Base-by-base conservation (phyloP, 306 rosid genomes). In the Lupinus albus region DNA sequence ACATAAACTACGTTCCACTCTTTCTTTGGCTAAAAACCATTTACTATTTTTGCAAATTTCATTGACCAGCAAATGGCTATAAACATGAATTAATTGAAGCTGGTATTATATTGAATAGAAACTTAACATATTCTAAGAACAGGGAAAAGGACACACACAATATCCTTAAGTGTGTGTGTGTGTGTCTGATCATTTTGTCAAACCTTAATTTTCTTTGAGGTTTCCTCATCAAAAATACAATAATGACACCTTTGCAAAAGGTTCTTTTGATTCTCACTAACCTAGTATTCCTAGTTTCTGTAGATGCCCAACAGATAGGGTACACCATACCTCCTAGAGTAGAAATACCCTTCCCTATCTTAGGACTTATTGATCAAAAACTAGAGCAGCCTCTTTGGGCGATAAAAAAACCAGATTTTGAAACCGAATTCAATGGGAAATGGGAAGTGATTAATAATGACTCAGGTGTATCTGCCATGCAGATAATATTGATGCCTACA, bases 381-480 rank as follows among this genome's bases (percentile, higher is more conserved):
- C 45, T 0, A 3, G 1, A 10, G 1, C 13, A 2, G n/a, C 47
- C 11, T 11, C 6, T 11, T 11, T 6, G 3, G 12, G 6, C 0
- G 14, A 1, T 4, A 1, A 42, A 42, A 11, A 60, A 60, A 15
- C 68, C 76, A 0, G 74, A 84, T 63, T 72, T 74, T 0, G 72
- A 63, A 25, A 50, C 77, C 13, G 1, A 15, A 5, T 73, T 0
- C 12, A 0, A 0, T 1, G 99, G 99, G 14, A 0, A 1, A 0
- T 90, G 99, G 99, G 80, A 75, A 0, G 0, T 90, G 2, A 61
- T 81, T 30, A 42, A 72, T 0, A 4, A 0, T 0, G 12, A 90
- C 39, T 65, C 92, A 0, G 92, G 87, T 11, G 92, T 91, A 4
- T 85, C 94, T 0, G 90, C 83, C 61, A 94, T 94, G 99, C 99